Percentiles rank a stretch among this genome's conserved stretches.
These are phyloP conservation scores for Metarhizium brunneum DNA, from an alignment of 2,329 filamentous ascomycete species.

Conservation along the genomic window DNA sequence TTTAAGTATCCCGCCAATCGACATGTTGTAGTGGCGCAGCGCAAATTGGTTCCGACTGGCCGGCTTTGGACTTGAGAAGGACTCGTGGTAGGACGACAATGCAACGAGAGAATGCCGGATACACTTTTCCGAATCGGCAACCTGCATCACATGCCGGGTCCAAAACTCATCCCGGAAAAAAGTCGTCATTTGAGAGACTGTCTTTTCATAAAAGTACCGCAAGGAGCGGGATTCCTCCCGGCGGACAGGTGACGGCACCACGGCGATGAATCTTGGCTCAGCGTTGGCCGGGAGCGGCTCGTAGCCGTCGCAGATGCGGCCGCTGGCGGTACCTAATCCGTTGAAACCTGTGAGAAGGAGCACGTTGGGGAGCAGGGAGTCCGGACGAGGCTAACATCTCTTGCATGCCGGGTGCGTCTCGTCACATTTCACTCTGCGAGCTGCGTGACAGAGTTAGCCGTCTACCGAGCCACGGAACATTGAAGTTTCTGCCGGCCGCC, in stretches of 20 bases:
- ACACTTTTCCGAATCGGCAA: neutral
- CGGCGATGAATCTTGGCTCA: neutral
- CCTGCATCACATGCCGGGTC: neutral
- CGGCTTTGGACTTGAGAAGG: too few relatives aligned
- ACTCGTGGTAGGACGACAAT: too few relatives aligned
- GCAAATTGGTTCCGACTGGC: too few relatives aligned
- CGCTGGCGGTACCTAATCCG: neutral
- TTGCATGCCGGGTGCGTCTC: conserved; percentile 1
- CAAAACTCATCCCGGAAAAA: conserved; percentile 1
- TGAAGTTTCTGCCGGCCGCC: neutral
- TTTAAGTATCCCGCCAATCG: too few relatives aligned
- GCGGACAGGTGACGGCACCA: neutral
- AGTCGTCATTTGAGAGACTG: too few relatives aligned
- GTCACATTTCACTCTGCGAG: conserved; percentile 1
- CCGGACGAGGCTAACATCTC: neutral
- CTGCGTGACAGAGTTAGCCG: neutral
- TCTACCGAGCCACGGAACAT: neutral
- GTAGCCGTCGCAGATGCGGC: neutral
- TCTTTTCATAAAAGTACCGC: neutral
- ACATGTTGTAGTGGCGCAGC: too few relatives aligned
- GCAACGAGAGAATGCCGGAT: neutral
- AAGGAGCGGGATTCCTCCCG: neutral
- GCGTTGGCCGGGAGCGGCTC: neutral
- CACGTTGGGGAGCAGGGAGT: neutral
- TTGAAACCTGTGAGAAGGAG: too few relatives aligned